Base-by-base conservation (phyloP, 164 flowering plant species). In the Santalum album region DNA sequence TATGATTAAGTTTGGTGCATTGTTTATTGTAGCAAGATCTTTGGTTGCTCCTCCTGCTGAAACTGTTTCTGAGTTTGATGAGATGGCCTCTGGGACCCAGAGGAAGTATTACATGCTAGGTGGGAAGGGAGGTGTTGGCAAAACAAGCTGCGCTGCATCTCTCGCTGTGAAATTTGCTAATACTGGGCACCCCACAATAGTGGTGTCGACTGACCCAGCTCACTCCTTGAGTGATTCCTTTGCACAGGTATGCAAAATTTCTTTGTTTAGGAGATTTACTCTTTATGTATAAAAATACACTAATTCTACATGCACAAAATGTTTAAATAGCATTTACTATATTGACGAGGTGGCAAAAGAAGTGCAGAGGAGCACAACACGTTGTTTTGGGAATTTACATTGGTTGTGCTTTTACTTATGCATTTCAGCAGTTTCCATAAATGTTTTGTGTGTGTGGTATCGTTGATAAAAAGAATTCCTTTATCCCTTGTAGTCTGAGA, bases 151-250 rank as follows among this genome's bases (percentile, higher is more conserved):
- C 67, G 95, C 98, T 56, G 96, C 98, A 44, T 83, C 98, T 23
- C 84, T 91, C 54, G 98, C 96, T 48, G 88, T 91, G 0, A 91
- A 82, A 65, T 87, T 91, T 63, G 98, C 98, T 15, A 91, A 75
- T 49, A 62, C 62, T 56, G 98, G 96, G 27, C 96, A 86, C 57
- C 92, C 96, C 22, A 90, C 96, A 45, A 67, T 90, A 27, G 87
- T 90, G 10, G 96, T 90, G 39, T 90, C 98, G 16, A 90, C 96
- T 32, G 98, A 86, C 63, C 98, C 98, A 40, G 98, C 95, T 15
- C 96, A 92, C 65, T 92, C 99, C 6, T 73, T 92, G 67, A 92
- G 99, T 61, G 99, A 92, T 69, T 92, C 98, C 25, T 92, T 92
- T 79, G 89, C 84, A 24, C 96, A 88, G 85, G 91, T 86, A 38